phyloP scores from a whole-genome alignment of 2,329 filamentous ascomycete species.

The Trichoderma sp. region DNA sequence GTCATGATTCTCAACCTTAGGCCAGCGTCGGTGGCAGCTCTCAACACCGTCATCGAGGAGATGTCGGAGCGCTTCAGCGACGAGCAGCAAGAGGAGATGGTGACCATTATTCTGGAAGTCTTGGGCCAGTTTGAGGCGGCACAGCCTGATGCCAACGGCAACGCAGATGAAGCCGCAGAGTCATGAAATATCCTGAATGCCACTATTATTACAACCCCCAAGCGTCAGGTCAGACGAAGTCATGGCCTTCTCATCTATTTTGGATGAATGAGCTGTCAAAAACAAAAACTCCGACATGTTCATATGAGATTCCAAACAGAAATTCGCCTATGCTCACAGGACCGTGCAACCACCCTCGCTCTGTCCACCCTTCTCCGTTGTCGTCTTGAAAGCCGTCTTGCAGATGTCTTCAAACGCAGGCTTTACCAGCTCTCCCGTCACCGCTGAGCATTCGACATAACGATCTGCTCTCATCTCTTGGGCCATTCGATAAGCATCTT shows the following conservation, averaged over 20 bases:
- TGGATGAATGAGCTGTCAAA: neutral
- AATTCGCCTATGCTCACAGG: conserved; percentile 38
- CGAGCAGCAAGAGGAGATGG: conserved; percentile 58
- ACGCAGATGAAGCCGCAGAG: conserved; percentile 40
- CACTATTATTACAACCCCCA: neutral
- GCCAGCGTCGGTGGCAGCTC: conserved; percentile 53
- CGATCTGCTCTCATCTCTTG: conserved; percentile 60
- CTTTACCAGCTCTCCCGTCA: conserved; percentile 57
- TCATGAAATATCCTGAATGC: conserved; percentile 29
- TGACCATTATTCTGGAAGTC: conserved; percentile 55
- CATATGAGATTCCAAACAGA: neutral
- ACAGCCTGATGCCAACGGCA: conserved; percentile 33
- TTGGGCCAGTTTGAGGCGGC: conserved; percentile 50
- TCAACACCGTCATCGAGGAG: conserved; percentile 66
- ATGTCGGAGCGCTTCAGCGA: conserved; percentile 59
- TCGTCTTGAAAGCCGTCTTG: conserved; percentile 51
- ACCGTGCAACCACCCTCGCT: conserved; percentile 54
- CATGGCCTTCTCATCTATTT: neutral
- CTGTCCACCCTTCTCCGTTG: conserved; percentile 48
- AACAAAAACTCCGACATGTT: neutral
- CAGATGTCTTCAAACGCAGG: conserved; percentile 61
- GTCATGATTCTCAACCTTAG: conserved; percentile 68
- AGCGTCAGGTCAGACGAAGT: neutral
- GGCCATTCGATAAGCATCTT: conserved; percentile 57
- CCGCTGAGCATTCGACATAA: conserved; percentile 63